These are phyloP conservation scores for Schwanniomyces occidentalis DNA, from an alignment of 805 yeast species.

Conservation along the genomic window DNA sequence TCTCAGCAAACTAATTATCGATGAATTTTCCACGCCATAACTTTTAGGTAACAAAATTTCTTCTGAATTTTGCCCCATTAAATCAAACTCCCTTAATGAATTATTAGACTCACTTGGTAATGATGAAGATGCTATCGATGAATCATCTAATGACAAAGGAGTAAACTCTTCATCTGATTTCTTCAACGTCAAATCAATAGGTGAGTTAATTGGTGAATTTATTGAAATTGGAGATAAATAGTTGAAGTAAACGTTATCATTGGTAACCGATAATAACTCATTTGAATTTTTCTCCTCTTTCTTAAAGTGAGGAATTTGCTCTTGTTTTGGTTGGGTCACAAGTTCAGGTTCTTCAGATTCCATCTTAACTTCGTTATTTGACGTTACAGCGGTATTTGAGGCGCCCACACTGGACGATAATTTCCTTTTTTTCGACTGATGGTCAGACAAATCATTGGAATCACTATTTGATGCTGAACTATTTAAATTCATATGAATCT, in stretches of 20 bases:
- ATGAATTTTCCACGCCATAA: conserved; percentile 8
- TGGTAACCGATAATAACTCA: conserved; percentile 12
- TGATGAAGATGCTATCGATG: conserved; percentile 2
- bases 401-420: conserved; percentile 3
- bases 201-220: conserved; percentile 39
- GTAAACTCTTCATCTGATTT: conserved; percentile 12
- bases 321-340: no score
- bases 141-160: conserved; percentile 9
- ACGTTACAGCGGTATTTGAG: no score
- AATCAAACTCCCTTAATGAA: conserved; percentile 22
- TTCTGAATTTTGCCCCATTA: conserved; percentile 49
- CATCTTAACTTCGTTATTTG: neutral
- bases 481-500: conserved; percentile 26
- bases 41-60: conserved; percentile 35
- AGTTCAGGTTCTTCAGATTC: conserved; percentile 5
- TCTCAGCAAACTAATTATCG: conserved; percentile 7
- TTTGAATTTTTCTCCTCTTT: conserved; percentile 8
- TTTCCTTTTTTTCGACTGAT: conserved; percentile 13
- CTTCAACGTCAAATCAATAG: conserved; percentile 38
- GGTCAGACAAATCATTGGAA: neutral
- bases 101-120: conserved; percentile 7
- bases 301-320: conserved; percentile 2
- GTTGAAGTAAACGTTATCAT: conserved; percentile 23
- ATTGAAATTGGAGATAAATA: conserved; percentile 46
- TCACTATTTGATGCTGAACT: conserved; percentile 7